Percentiles rank a stretch among this genome's conserved stretches.
These are phyloP conservation scores for Fusarium nodosum DNA, from an alignment of 2,329 filamentous ascomycete genomes.

Conservation along the genomic window DNA sequence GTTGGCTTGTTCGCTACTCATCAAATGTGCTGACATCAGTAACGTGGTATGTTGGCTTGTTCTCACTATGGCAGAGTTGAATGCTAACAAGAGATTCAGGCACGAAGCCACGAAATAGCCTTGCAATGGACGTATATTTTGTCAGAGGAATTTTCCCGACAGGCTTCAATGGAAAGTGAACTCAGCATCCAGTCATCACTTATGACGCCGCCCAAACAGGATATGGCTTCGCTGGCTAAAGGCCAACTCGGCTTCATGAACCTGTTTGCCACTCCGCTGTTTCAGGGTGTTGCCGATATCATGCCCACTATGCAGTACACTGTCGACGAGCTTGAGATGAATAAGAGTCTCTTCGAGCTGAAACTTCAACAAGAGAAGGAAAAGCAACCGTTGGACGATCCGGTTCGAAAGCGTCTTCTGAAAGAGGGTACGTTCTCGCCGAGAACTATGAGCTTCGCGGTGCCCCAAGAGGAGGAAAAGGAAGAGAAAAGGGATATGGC, in stretches of 20 bases:
- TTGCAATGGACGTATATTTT: conserved; percentile 91
- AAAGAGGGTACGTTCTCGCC: conserved; percentile 62
- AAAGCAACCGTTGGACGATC: conserved; percentile 56
- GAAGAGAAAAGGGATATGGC: conserved; percentile 45
- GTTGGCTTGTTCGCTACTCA: conserved; percentile 88
- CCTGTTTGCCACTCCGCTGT: conserved; percentile 92
- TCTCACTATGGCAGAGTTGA: not conserved
- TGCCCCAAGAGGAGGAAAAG: conserved; percentile 48
- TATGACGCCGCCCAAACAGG: conserved; percentile 86
- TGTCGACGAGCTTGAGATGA: conserved; percentile 82
- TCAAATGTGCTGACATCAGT: conserved; percentile 99
- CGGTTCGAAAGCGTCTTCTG: conserved; percentile 54
- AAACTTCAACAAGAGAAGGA: conserved; percentile 75
- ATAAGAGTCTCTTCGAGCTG: conserved; percentile 80
- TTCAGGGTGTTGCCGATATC: conserved; percentile 87
- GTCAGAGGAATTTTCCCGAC: conserved; percentile 94
- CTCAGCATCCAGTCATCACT: conserved; percentile 89
- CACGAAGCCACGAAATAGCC: conserved; percentile 85
- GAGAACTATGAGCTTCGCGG: conserved; percentile 60
- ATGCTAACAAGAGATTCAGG: conserved; percentile 64
- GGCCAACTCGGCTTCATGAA: conserved; percentile 98
- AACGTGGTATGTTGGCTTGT: conserved; percentile 80
- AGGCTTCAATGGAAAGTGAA: conserved; percentile 91
- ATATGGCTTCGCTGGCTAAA: conserved; percentile 83
- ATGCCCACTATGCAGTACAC: conserved; percentile 88